Evolutionary conservation across 2,329 filamentous ascomycete species (phyloP).

Genomic region (Cladophialophora bantiana): DNA sequence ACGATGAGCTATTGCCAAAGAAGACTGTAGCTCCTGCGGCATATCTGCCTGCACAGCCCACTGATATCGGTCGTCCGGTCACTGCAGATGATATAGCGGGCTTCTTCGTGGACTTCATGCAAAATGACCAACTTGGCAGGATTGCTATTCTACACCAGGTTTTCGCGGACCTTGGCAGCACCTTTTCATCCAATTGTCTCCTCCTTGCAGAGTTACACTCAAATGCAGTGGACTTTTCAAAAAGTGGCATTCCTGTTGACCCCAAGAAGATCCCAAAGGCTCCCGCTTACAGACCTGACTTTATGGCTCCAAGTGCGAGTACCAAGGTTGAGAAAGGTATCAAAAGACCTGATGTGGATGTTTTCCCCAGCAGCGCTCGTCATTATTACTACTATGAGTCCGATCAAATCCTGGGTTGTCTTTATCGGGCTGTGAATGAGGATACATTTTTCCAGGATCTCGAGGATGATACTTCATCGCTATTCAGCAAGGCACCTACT

Average conservation of each 20-base stretch:
- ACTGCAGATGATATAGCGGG: constrained; percentile 71
- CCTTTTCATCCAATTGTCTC: constrained; percentile 59
- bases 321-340: constrained; percentile 47
- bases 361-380: constrained; percentile 37
- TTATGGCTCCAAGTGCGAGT: constrained; percentile 55
- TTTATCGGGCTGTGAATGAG: constrained; percentile 79
- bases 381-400: constrained; percentile 69
- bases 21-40: constrained; percentile 66
- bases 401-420: constrained; percentile 69
- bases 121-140: constrained; percentile 68
- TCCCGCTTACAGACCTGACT: constrained; percentile 56
- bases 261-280: constrained; percentile 53
- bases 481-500: constrained; percentile 40
- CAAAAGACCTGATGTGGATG: constrained; percentile 41
- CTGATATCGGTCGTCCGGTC: constrained; percentile 68
- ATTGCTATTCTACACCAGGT: constrained; percentile 71
- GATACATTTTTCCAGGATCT: constrained; percentile 69
- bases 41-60: constrained; percentile 67
- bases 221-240: constrained; percentile 76
- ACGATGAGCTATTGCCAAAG: constrained; percentile 47
- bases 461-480: constrained; percentile 44
- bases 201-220: constrained; percentile 70
- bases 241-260: constrained; percentile 70
- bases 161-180: constrained; percentile 67
- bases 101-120: constrained; percentile 81